These are phyloP conservation scores for Debaryomyces sp. DNA, from an alignment of 1,139 yeast genomes.

Conservation along the genomic window DNA sequence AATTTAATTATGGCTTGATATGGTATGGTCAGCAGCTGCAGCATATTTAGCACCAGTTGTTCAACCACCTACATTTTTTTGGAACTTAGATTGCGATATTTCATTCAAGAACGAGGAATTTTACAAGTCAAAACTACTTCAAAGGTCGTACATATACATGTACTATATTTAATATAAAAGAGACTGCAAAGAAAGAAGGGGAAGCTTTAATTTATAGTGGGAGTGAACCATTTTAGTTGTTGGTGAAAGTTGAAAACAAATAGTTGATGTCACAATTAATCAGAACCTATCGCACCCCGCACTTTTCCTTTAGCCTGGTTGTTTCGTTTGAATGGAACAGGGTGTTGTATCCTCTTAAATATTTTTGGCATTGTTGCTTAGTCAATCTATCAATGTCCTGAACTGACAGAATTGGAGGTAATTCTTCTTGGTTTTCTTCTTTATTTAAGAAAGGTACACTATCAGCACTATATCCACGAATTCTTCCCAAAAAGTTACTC, in stretches of 20 bases:
- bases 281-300: constrained; percentile 2
- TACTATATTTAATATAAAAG: too few relatives aligned
- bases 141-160: too few relatives aligned
- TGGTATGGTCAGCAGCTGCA: constrained; percentile 1
- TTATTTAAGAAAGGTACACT: constrained; percentile 4
- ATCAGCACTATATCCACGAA: neutral
- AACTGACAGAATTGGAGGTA: constrained; percentile 13
- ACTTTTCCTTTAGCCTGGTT: neutral
- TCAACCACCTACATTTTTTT: neutral
- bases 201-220: neutral
- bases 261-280: neutral
- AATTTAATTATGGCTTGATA: neutral
- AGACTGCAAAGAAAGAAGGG: too few relatives aligned
- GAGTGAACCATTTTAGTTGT: neutral
- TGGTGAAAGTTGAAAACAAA: neutral
- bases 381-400: constrained; percentile 3
- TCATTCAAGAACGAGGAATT: neutral
- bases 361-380: neutral
- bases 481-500: neutral
- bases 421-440: constrained; percentile 13
- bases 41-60: neutral
- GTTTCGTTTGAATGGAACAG: constrained; percentile 2
- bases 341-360: constrained; percentile 4
- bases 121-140: too few relatives aligned
- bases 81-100: neutral